phyloP scores from a whole-genome alignment of 2,329 filamentous ascomycete genomes.

The Akanthomyces lecanii region DNA sequence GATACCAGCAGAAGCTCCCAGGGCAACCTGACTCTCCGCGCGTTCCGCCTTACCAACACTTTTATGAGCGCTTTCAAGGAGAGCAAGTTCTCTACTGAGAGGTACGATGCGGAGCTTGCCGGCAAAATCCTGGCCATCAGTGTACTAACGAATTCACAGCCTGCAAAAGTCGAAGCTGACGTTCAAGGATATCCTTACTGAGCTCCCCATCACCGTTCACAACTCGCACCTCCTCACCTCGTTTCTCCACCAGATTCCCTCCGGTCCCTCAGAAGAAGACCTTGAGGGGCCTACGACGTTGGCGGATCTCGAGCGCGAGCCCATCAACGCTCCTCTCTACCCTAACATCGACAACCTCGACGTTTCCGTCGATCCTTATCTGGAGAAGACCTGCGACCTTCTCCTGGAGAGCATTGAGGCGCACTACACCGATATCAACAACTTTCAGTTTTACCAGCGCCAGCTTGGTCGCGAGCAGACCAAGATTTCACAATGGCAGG shows the following conservation, averaged over 20 bases:
- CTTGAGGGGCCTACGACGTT: constrained; percentile 75
- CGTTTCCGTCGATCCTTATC: constrained; percentile 91
- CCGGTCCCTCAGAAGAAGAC: constrained; percentile 56
- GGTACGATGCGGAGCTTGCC: constrained; percentile 49
- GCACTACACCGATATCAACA: constrained; percentile 98
- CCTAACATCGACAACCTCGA: constrained; percentile 89
- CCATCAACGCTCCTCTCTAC: constrained; percentile 62
- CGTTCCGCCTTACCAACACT: constrained; percentile 79
- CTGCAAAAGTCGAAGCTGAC: constrained; percentile 91
- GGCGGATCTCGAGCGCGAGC: constrained; percentile 66
- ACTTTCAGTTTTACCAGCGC: constrained; percentile 95
- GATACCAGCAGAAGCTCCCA: constrained; percentile 94
- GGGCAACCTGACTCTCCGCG: constrained; percentile 81
- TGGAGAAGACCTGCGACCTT: constrained; percentile 97
- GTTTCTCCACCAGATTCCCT: constrained; percentile 87
- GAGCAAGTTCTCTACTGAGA: constrained; percentile 94
- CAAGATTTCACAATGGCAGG: constrained; percentile 95
- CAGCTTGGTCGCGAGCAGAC: constrained; percentile 89
- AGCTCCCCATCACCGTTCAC: constrained; percentile 85
- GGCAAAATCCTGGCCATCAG: background rate
- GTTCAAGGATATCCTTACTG: constrained; percentile 89
- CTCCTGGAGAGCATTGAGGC: constrained; percentile 95
- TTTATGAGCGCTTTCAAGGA: constrained; percentile 95
- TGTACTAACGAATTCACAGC: constrained; percentile 42
- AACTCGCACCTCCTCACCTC: constrained; percentile 97